A percentile compares a stretch with the other conserved stretches of the same genome.
Conservation (phyloP, 352 stramenopile genomes). For the Globisporangium parvum region DNA sequence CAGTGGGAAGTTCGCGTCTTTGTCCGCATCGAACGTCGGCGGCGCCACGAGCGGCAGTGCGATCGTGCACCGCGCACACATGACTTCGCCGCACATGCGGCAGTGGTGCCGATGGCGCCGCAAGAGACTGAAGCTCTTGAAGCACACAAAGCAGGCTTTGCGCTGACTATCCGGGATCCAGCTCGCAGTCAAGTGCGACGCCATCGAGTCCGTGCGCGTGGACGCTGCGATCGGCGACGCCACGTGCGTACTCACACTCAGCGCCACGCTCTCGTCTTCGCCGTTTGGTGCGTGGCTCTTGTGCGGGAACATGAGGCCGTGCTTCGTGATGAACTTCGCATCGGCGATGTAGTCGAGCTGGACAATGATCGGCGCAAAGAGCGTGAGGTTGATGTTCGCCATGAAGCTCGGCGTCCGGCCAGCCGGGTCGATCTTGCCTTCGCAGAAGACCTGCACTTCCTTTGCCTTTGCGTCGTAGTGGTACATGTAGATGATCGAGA, state of each 20-base stretch:
- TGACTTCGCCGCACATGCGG: constrained; percentile 72
- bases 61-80: constrained; percentile 64
- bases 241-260: constrained; percentile 32
- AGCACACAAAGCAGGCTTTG: constrained; percentile 59
- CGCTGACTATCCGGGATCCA: constrained; percentile 58
- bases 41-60: constrained; percentile 54
- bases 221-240: constrained; percentile 20
- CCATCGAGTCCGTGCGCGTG: constrained; percentile 1
- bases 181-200: constrained; percentile 26
- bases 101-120: constrained; percentile 65
- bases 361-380: constrained; percentile 55
- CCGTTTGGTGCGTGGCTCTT: constrained; percentile 2
- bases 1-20: constrained; percentile 18
- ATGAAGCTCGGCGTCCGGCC: constrained; percentile 44
- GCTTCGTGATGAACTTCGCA: constrained; percentile 80
- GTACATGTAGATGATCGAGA: constrained; percentile 65
- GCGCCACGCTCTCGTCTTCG: constrained; percentile 1
- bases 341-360: constrained; percentile 63
- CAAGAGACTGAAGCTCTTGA: constrained; percentile 64
- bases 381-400: constrained; percentile 50
- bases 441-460: constrained; percentile 60
- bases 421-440: constrained; percentile 48
- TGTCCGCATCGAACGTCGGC: constrained; percentile 9
- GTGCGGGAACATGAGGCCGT: constrained; percentile 63
- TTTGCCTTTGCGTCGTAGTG: constrained; percentile 42